A percentile compares a stretch with the other conserved stretches of the same genome.
phyloP scores from a whole-genome alignment of 257 asterid genomes.

The Nicotiana tabacum region DNA sequence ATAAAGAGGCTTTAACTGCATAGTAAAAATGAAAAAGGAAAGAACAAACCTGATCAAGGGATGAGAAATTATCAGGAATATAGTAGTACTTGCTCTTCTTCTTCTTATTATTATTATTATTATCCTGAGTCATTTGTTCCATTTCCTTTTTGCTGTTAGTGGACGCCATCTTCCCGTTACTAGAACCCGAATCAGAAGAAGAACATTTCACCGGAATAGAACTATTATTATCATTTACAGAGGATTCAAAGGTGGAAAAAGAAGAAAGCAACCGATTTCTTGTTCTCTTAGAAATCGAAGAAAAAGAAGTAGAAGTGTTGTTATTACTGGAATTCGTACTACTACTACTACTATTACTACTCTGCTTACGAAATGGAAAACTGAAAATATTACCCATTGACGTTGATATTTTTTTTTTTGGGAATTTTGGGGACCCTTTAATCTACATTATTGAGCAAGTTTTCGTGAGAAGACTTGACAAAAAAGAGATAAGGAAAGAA shows the following conservation, averaged over 20 bases:
- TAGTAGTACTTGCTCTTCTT: slow-evolving; percentile 46
- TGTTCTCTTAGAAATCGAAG: not conserved
- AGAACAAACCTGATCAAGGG: slow-evolving; percentile 59
- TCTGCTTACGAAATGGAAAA: not conserved
- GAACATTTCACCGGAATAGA: not conserved
- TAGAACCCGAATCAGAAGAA: not conserved
- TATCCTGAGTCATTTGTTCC: not conserved
- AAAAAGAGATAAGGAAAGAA: not conserved
- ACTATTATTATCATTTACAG: not conserved
- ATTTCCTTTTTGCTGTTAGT: slow-evolving; percentile 15
- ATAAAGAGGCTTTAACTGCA: no score
- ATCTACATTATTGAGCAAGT: not conserved
- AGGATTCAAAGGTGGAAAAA: not conserved
- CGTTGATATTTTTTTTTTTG: not conserved
- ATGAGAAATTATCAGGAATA: slow-evolving; percentile 60
- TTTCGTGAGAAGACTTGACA: not conserved
- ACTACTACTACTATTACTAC: not conserved
- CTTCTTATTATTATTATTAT: slow-evolving; percentile 13
- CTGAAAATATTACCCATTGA: not conserved
- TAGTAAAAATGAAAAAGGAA: no score
- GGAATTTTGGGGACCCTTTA: not conserved
- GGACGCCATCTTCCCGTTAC: slow-evolving; percentile 3
- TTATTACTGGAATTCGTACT: not conserved
- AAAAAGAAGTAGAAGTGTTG: not conserved
- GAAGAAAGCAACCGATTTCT: not conserved